A percentile compares a stretch with the other conserved stretches of the same genome.
Conservation (phyloP, 208 protist species). For the Vickermania ingenoplastis region DNA sequence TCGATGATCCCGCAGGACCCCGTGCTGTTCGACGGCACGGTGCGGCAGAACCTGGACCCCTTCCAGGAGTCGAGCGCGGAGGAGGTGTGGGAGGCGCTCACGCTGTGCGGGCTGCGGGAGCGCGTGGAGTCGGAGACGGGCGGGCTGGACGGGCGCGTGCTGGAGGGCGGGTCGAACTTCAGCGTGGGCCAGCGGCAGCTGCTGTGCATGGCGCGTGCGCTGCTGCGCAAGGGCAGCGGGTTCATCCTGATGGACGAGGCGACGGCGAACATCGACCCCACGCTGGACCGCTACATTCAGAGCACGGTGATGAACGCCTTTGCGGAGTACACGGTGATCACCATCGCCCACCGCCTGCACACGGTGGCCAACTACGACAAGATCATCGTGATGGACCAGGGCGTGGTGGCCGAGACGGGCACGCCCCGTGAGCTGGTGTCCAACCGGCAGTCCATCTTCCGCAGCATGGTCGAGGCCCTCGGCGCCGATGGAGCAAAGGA, state of each 20-base stretch:
- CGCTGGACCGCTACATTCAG: slow-evolving; percentile 53
- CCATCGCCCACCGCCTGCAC: slow-evolving; percentile 94
- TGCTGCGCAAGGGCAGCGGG: slow-evolving; percentile 38
- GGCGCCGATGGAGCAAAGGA: slow-evolving; percentile 1
- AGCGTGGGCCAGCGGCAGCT: slow-evolving; percentile 73
- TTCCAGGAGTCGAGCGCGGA: slow-evolving; percentile 19
- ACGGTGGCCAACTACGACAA: slow-evolving; percentile 92
- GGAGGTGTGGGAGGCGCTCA: slow-evolving; percentile 37
- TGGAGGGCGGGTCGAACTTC: slow-evolving; percentile 54
- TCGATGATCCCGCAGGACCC: slow-evolving; percentile 84
- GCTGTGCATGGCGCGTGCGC: slow-evolving; percentile 59
- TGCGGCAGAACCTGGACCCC: slow-evolving; percentile 75
- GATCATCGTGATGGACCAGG: slow-evolving; percentile 64
- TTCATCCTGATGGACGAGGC: slow-evolving; percentile 85
- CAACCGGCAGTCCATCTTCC: slow-evolving; percentile 17
- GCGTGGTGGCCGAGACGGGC: slow-evolving; percentile 18
- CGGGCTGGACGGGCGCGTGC: slow-evolving; percentile 15
- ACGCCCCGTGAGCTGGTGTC: slow-evolving; percentile 14
- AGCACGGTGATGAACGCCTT: slow-evolving; percentile 47
- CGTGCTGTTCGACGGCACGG: slow-evolving; percentile 67
- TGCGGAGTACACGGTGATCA: slow-evolving; percentile 63
- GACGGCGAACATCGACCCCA: slow-evolving; percentile 67
- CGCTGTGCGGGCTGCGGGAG: slow-evolving; percentile 32
- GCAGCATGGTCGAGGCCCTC: slow-evolving; percentile 28
- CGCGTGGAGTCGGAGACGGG: slow-evolving; percentile 11